Conservation (phyloP, 78 protist genomes). For the Guillardia theta region DNA sequence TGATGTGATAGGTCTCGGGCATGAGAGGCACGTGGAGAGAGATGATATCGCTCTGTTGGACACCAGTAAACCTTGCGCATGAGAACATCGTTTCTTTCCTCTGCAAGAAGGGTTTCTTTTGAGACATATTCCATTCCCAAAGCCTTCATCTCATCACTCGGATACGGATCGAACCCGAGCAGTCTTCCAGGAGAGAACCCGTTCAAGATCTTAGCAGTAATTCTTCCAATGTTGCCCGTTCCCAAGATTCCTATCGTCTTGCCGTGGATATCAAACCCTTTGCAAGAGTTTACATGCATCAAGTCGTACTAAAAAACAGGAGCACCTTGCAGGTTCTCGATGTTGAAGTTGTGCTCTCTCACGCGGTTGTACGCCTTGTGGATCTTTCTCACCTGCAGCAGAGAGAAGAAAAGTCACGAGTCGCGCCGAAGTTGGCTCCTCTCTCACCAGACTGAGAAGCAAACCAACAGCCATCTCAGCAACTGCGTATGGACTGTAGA, state of each 20-base stretch:
- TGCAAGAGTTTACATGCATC: no score
- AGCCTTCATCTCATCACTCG: not conserved
- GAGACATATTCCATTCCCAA: not conserved
- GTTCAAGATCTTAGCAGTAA: conserved; percentile 31
- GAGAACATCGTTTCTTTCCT: conserved; percentile 43
- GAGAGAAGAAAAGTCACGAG: no score
- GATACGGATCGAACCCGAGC: conserved; percentile 54
- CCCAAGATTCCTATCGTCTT: conserved; percentile 31
- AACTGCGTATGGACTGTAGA: conserved; percentile 65
- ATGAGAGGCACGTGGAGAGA: conserved; percentile 75
- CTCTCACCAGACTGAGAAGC: conserved; percentile 56
- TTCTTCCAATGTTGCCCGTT: conserved; percentile 80
- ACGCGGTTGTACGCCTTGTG: conserved; percentile 72
- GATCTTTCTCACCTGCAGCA: no score
- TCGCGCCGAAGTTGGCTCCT: no score
- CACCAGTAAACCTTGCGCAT: not conserved
- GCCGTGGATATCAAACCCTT: conserved; percentile 75
- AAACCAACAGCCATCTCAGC: conserved; percentile 81
- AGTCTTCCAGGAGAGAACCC: conserved; percentile 58
- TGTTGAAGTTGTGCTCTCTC: conserved; percentile 72
- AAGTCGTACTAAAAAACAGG: no score
- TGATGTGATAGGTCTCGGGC: conserved; percentile 68
- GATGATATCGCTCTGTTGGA: conserved; percentile 72
- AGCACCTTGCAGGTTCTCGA: conserved; percentile 47
- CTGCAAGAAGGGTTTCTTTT: not conserved